A percentile compares a stretch with the other conserved stretches of the same genome.
Conservation (phyloP, 1,284 basidiomycete species). For the Ceratorhiza oryzae-sativae region DNA sequence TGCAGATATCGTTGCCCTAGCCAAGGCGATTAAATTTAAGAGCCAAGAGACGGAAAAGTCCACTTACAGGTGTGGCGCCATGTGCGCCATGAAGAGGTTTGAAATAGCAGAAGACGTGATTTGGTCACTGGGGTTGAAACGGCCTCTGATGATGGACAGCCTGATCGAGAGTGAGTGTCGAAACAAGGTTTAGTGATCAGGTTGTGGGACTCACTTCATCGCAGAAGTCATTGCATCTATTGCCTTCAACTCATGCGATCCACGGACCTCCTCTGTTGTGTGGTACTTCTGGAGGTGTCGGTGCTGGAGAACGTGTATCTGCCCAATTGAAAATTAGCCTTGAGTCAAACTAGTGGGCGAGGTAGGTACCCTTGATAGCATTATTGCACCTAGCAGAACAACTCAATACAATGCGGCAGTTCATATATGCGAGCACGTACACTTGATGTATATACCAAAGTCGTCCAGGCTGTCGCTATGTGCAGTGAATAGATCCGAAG, state of each 20-base stretch:
- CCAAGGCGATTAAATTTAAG: not conserved
- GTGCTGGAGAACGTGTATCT: conserved; percentile 13
- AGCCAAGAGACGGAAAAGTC: not conserved
- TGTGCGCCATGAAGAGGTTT: conserved; percentile 19
- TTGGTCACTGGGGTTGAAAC: conserved; percentile 19
- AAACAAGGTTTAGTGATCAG: too few species aligned
- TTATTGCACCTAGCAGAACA: conserved; percentile 12
- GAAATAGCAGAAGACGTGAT: conserved; percentile 12
- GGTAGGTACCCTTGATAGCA: conserved; percentile 21
- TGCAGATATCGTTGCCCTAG: not conserved
- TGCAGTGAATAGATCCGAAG: conserved; percentile 15
- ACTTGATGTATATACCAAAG: conserved; percentile 31
- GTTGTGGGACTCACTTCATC: not conserved
- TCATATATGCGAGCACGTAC: not conserved
- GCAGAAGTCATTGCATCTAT: conserved; percentile 18
- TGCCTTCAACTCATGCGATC: not conserved
- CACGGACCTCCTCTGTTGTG: conserved; percentile 19
- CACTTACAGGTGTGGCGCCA: conserved; percentile 25
- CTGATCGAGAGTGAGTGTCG: not conserved
- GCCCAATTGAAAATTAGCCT: not conserved
- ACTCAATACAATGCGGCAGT: not conserved
- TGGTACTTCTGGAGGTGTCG: conserved; percentile 7
- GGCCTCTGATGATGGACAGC: not conserved
- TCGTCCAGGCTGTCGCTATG: conserved; percentile 21
- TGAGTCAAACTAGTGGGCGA: not conserved